Base-by-base conservation (phyloP, 108 stramenopile species). In the Mayamaea pseudoterrestris region DNA sequence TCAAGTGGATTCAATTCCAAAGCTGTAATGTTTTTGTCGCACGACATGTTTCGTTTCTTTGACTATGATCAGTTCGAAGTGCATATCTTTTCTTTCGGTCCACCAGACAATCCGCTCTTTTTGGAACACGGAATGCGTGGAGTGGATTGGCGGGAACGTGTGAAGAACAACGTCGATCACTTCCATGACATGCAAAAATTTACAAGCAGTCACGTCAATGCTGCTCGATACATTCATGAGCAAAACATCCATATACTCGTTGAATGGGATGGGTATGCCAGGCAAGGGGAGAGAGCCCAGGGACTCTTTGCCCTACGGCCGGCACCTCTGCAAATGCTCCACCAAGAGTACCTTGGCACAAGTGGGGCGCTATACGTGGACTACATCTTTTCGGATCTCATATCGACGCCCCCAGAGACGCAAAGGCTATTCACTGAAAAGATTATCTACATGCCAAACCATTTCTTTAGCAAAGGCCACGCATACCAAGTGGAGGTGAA, bases 1-100 rank as follows among this genome's bases (percentile, higher is more conserved):
- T 63, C 74, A n/a, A 58, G 61, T 29, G 79, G 78, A 8, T 83
- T 88, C 73, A 88, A 88, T 29, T 77, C 80, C 39, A 88, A 83
- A 50, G 86, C 86, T 7, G 86, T 88, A 21, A 52, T 88, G n/a
- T 83, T 73, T 49, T 55, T 88, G 31, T 81, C 78, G 8, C 81
- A 88, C 25, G 86, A 88, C 52, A 80, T 88, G 53, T 88, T 88
- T 66, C 78, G 81, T 12, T 88, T 88, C 55, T 88, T 82, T 52
- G 78, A 83, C 59, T 62, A 61, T 0, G 53, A 60, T 6, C 46
- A 66, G 25, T 74, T 88, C 37, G 86, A 88, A 57, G 63, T 88
- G 35, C 86, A 88, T 50, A 68, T 83, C 30, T 88, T 88, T 55
- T 75, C 76, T 30, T 50, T 80, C 36, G 78, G 76, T 18, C 55